phyloP scores from a whole-genome alignment of 2,329 filamentous ascomycete species.

The Thelonectria blattea region DNA sequence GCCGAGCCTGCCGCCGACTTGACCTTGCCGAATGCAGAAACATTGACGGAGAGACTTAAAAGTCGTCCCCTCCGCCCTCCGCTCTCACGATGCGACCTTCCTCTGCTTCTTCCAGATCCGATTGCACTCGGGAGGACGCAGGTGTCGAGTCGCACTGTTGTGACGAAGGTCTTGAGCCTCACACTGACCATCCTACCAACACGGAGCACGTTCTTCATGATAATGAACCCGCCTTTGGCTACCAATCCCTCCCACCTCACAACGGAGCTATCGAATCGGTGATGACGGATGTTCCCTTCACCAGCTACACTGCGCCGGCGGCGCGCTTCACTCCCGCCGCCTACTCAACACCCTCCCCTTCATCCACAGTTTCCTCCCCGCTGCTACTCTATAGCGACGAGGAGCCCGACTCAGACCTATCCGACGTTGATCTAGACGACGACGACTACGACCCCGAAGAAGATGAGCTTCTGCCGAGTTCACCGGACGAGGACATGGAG shows the following conservation, averaged over 20 bases:
- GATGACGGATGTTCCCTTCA: constrained; percentile 31
- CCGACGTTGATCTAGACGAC: constrained; percentile 45
- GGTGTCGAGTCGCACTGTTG: constrained; percentile 22
- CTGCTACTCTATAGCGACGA: constrained; percentile 12
- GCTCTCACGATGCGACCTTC: constrained; percentile 34
- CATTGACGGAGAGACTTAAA: constrained; percentile 26
- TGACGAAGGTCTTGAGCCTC: constrained; percentile 32
- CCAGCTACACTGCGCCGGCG: constrained; percentile 15
- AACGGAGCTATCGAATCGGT: constrained; percentile 12
- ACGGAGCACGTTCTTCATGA: constrained; percentile 13
- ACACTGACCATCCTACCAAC: constrained; percentile 16
- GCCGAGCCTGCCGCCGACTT: constrained; percentile 25
- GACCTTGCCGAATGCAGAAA: constrained; percentile 35
- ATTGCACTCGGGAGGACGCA: constrained; percentile 28
- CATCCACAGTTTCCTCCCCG: constrained; percentile 3
- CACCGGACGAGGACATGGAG: constrained; percentile 6
- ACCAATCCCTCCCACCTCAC: constrained; percentile 18
- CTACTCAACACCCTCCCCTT: neutral
- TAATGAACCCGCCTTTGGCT: constrained; percentile 13
- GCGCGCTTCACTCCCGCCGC: constrained; percentile 15
- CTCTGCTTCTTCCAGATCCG: constrained; percentile 24
- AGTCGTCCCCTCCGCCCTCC: constrained; percentile 20
- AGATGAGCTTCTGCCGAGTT: neutral
- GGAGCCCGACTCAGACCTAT: constrained; percentile 21
- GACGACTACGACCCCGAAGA: constrained; percentile 28